These are phyloP conservation scores for Vitis rupestris DNA, from an alignment of 164 flowering plant genomes.

Conservation along the genomic window DNA sequence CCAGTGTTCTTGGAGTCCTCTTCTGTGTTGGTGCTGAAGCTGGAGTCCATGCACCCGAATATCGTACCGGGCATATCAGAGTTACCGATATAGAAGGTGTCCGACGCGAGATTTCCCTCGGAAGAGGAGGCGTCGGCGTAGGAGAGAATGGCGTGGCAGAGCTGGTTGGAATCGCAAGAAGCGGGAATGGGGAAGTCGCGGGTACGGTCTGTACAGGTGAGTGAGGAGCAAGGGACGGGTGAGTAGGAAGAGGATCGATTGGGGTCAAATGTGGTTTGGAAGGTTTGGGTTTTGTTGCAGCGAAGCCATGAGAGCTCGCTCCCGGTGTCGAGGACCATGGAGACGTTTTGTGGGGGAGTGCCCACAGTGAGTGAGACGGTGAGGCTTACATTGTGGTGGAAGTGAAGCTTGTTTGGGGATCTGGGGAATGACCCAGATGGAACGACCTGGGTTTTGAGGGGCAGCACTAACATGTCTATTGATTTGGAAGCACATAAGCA, in stretches of 20 bases:
- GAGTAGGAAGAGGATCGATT: slow-evolving; percentile 51
- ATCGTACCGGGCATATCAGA: slow-evolving; percentile 32
- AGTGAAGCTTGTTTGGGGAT: slow-evolving; percentile 51
- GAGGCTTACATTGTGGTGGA: slow-evolving; percentile 63
- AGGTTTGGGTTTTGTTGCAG: slow-evolving; percentile 41
- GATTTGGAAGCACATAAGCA: slow-evolving; percentile 12
- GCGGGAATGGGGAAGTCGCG: slow-evolving; percentile 59
- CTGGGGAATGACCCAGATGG: slow-evolving; percentile 33
- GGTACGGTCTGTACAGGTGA: slow-evolving; percentile 53
- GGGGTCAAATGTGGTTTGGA: slow-evolving; percentile 41
- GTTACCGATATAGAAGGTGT: slow-evolving; percentile 40
- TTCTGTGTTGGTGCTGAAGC: slow-evolving; percentile 38
- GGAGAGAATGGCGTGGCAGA: slow-evolving; percentile 63
- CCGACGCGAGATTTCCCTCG: slow-evolving; percentile 71
- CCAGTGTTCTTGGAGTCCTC: slow-evolving; percentile 61
- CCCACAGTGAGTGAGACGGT: slow-evolving; percentile 68
- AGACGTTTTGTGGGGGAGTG: slow-evolving; percentile 67
- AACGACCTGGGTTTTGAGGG: slow-evolving; percentile 49
- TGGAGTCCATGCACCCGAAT: slow-evolving; percentile 76
- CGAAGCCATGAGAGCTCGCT: slow-evolving; percentile 85
- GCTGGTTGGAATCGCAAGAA: slow-evolving; percentile 56
- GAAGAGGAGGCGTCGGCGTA: slow-evolving; percentile 69
- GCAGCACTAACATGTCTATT: slow-evolving; percentile 28
- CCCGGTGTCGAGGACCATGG: slow-evolving; percentile 87
- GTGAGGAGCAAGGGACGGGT: slow-evolving; percentile 53